phyloP scores from a whole-genome alignment of 768 basidiomycete species.

The Chalciporus chontae region DNA sequence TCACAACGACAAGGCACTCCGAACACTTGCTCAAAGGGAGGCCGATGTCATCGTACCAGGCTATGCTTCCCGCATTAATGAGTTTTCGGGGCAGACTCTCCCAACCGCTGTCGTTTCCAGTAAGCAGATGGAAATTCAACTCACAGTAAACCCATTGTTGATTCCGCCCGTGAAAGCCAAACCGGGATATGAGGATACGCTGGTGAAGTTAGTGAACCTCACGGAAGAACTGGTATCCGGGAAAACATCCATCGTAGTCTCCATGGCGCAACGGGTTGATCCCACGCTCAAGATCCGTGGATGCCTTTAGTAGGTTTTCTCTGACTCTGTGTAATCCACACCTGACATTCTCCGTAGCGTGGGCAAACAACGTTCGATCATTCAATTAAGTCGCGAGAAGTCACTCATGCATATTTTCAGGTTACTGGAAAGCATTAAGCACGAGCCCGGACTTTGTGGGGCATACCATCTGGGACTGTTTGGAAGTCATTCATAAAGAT shows the following conservation, averaged over 20 bases:
- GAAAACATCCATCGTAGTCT: no score
- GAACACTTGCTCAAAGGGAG: background rate
- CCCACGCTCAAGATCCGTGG: no score
- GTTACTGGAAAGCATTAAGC: background rate
- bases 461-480: background rate
- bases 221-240: background rate
- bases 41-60: no score
- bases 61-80: no score
- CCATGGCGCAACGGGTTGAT: no score
- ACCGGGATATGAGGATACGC: no score
- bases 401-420: background rate
- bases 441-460: background rate
- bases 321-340: background rate
- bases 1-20: background rate
- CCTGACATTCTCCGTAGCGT: background rate
- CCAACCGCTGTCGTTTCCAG: no score
- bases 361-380: conserved; percentile 1
- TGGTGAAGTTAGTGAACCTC: background rate
- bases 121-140: no score
- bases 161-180: no score
- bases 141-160: no score
- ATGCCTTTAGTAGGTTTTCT: background rate
- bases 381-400: background rate
- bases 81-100: no score
- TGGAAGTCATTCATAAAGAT: conserved; percentile 3